Conservation (phyloP, 805 yeast genomes). For the Nakazawaea molendinolei region DNA sequence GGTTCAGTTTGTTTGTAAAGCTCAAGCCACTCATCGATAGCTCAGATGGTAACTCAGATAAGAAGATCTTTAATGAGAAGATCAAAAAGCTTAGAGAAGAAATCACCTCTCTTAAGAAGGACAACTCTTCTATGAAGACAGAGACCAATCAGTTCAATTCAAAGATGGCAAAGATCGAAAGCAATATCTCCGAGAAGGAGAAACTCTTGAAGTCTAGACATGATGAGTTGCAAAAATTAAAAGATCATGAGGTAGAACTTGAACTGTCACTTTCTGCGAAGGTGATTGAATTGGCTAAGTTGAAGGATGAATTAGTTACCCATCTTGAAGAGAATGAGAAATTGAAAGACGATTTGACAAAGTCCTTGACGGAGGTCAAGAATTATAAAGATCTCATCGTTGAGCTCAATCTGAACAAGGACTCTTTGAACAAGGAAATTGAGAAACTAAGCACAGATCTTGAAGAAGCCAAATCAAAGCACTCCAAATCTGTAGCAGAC, state of each 20-base stretch:
- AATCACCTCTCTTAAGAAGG: constrained; percentile 40
- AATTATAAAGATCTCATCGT: constrained; percentile 12
- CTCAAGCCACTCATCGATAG: constrained; percentile 65
- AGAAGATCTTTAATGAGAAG: constrained; percentile 48
- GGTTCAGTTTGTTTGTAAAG: constrained; percentile 70
- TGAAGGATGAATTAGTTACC: constrained; percentile 22
- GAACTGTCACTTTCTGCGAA: constrained; percentile 12
- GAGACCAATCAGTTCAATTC: constrained; percentile 7
- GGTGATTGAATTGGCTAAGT: constrained; percentile 15
- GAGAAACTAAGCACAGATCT: constrained; percentile 15
- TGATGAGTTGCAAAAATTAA: constrained; percentile 29
- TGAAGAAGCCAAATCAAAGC: constrained; percentile 6
- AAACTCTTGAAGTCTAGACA: constrained; percentile 40
- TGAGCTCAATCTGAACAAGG: constrained; percentile 14
- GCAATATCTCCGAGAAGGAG: constrained; percentile 32
- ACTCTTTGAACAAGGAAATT: constrained; percentile 16
- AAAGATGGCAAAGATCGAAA: constrained; percentile 21
- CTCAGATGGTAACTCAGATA: constrained; percentile 12
- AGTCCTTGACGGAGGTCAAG: constrained; percentile 1
- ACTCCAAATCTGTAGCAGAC: constrained; percentile 9
- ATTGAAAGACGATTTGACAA: constrained; percentile 13
- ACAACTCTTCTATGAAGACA: constrained; percentile 12
- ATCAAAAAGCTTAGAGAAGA: constrained; percentile 52
- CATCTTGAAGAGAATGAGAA: constrained; percentile 20
- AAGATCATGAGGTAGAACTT: constrained; percentile 21